Percentiles rank a stretch among this genome's conserved stretches.
These are phyloP conservation scores for Aspergillus puulaauensis DNA, from an alignment of 2,329 filamentous ascomycete genomes.

Conservation along the genomic window DNA sequence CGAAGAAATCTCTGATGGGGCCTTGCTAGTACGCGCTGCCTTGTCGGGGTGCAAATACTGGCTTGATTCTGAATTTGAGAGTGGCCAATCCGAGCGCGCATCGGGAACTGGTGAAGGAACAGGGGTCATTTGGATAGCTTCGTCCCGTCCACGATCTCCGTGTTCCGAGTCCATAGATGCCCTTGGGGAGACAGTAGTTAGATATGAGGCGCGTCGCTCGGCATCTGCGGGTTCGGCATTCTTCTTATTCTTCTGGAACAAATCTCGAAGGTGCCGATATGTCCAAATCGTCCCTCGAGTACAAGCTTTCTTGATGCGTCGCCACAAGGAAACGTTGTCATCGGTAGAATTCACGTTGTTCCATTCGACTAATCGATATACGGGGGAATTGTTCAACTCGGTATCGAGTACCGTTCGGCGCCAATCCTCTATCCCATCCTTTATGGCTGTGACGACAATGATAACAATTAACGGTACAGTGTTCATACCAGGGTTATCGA, in stretches of 20 bases:
- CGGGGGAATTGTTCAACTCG: slow-evolving; percentile 92
- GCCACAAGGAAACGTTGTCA: slow-evolving; percentile 83
- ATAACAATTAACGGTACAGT: slow-evolving; percentile 93
- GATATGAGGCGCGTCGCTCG: slow-evolving; percentile 65
- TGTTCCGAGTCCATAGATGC: slow-evolving; percentile 57
- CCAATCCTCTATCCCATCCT: slow-evolving; percentile 95
- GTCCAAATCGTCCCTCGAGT: slow-evolving; percentile 61
- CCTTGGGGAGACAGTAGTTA: slow-evolving; percentile 58
- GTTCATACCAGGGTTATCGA: slow-evolving; percentile 82
- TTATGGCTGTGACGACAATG: slow-evolving; percentile 80
- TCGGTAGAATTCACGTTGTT: slow-evolving; percentile 90
- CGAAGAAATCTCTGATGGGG: slow-evolving; percentile 25
- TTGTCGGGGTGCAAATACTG: slow-evolving; percentile 33
- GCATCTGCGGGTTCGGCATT: slow-evolving; percentile 36
- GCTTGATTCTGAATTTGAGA: slow-evolving; percentile 28
- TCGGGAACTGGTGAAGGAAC: slow-evolving; percentile 76
- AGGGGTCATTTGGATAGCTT: slow-evolving; percentile 93
- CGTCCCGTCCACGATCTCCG: slow-evolving; percentile 44
- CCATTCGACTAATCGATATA: slow-evolving; percentile 86
- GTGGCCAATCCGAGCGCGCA: slow-evolving; percentile 45
- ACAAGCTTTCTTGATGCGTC: slow-evolving; percentile 84
- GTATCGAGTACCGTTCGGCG: slow-evolving; percentile 86
- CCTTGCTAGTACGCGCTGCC: slow-evolving; percentile 27
- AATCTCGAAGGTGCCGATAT: slow-evolving; percentile 52
- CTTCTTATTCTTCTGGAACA: slow-evolving; percentile 50